Percentiles rank a stretch among this genome's conserved stretches.
These are phyloP conservation scores for Komagataella pseudopastoris DNA, from an alignment of 805 yeast genomes.

Conservation along the genomic window DNA sequence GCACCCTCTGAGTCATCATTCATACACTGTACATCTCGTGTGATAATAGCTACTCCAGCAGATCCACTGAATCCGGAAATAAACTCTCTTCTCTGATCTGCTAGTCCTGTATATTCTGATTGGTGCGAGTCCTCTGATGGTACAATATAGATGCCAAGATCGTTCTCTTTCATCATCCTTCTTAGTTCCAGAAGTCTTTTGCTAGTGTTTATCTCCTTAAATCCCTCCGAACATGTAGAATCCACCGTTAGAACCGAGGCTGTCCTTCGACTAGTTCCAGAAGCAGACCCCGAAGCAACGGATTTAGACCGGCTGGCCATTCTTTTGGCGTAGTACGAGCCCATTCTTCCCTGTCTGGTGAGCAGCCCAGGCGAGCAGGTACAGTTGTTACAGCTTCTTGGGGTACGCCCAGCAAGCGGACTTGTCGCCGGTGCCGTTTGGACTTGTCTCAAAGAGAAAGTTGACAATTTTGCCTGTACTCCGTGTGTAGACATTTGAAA, in stretches of 20 bases:
- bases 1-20: slow-evolving; percentile 39
- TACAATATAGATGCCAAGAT: slow-evolving; percentile 48
- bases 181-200: slow-evolving; percentile 50
- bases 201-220: slow-evolving; percentile 40
- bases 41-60: slow-evolving; percentile 83
- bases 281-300: slow-evolving; percentile 20
- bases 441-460: slow-evolving; percentile 21
- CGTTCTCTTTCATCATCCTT: slow-evolving; percentile 41
- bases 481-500: slow-evolving; percentile 10
- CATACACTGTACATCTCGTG: slow-evolving; percentile 38
- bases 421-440: slow-evolving; percentile 5
- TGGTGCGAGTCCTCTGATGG: slow-evolving; percentile 87
- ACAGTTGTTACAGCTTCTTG: slow-evolving; percentile 46
- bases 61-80: slow-evolving; percentile 87
- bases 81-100: slow-evolving; percentile 73
- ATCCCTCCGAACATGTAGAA: slow-evolving; percentile 4
- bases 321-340: slow-evolving; percentile 26
- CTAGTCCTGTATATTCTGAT: slow-evolving; percentile 72
- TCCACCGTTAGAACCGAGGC: slow-evolving; percentile 6
- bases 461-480: slow-evolving; percentile 23
- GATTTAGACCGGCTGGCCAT: slow-evolving; percentile 15
- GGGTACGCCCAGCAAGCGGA: slow-evolving; percentile 5
- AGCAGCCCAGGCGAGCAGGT: slow-evolving; percentile 76
- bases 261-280: slow-evolving; percentile 3
- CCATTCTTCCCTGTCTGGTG: slow-evolving; percentile 50